A percentile compares a stretch with the other conserved stretches of the same genome.
These are phyloP conservation scores for Rhynchospora pubera DNA, from an alignment of 176 grass and related monocot genomes.

Conservation along the genomic window DNA sequence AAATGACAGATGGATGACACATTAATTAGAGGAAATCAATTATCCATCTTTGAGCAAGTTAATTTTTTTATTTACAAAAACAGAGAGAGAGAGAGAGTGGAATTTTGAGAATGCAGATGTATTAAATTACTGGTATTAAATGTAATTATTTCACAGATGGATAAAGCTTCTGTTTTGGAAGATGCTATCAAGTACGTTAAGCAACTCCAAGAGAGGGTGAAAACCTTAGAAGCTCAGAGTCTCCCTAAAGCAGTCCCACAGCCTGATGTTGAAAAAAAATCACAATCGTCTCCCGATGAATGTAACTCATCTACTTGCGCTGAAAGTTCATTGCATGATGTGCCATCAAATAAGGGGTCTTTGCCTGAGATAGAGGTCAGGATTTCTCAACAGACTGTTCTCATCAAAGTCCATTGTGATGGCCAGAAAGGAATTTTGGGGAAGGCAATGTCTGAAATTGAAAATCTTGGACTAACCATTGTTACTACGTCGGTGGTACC, in stretches of 20 bases:
- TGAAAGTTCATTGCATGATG: neutral
- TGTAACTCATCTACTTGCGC: neutral
- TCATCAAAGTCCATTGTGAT: constrained; percentile 27
- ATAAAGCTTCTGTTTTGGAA: constrained; percentile 29
- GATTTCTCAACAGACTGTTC: constrained; percentile 15
- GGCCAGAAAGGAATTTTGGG: constrained; percentile 20
- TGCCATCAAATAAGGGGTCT: neutral
- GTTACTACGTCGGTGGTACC: constrained; percentile 19
- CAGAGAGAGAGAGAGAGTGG: too few species aligned
- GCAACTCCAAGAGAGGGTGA: constrained; percentile 22
- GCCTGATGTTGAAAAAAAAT: constrained; percentile 11
- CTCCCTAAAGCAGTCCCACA: neutral
- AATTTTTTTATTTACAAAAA: neutral
- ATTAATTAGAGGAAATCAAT: neutral
- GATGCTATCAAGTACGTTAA: constrained; percentile 32
- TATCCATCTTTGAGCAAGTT: neutral
- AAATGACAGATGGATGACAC: neutral
- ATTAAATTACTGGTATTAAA: neutral
- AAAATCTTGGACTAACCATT: constrained; percentile 15
- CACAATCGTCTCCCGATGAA: neutral
- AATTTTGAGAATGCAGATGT: too few species aligned
- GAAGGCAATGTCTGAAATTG: constrained; percentile 29
- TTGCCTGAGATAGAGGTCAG: constrained; percentile 21
- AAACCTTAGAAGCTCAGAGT: constrained; percentile 20
- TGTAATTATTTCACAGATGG: constrained; percentile 25